Base-by-base conservation (phyloP, 208 protist genomes). In the Trypanosoma mega region DNA sequence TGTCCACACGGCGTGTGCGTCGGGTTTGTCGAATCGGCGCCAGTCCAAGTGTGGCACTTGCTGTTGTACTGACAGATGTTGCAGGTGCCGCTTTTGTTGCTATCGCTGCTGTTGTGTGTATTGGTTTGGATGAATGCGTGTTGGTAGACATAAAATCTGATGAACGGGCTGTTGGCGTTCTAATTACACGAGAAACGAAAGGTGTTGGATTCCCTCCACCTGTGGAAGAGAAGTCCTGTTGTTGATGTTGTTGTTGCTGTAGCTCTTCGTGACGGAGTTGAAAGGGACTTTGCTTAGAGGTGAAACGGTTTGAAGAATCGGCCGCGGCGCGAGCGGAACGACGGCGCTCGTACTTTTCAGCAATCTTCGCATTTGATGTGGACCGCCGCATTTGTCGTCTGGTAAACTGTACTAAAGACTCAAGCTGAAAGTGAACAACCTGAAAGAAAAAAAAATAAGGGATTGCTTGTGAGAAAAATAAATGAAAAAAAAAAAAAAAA, bases 261-360 rank as follows among this genome's bases (percentile, higher is more conserved):
- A n/a, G 53, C 71, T 94, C 84, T 64, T 94, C 87, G 23, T 76
- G 76, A 9, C 80, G 76, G 0, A 78, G 78, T 53, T 85, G 84
- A 52, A 92, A 94, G 53, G 75, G 78, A 45, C 82, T 90, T 50
- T 94, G 87, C 57, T 83, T 81, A 23, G 78, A 50, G n/a, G 72
- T 81, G 47, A 94, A 94, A 36, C 75, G 77, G 54, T 76, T 75
- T 1, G 72, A 61, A 11, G 67, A 62, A 8, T 78, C 37, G 49
- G 79, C 75, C n/a, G 82, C 80, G 23, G 67, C 68, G 12, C 21
- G 52, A 43, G 44, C 45, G 9, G 74, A 63, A 48, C 82, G 60
- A 51, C 61, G 67, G 27, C 64, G 57, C 63, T 90, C 74, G 48
- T 81, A 69, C 36, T 56, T 45, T 57, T 80, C 70, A 50, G 81